These are phyloP conservation scores for Cryptococcus neoformans DNA, from an alignment of 1,284 basidiomycete species.

Conservation along the genomic window DNA sequence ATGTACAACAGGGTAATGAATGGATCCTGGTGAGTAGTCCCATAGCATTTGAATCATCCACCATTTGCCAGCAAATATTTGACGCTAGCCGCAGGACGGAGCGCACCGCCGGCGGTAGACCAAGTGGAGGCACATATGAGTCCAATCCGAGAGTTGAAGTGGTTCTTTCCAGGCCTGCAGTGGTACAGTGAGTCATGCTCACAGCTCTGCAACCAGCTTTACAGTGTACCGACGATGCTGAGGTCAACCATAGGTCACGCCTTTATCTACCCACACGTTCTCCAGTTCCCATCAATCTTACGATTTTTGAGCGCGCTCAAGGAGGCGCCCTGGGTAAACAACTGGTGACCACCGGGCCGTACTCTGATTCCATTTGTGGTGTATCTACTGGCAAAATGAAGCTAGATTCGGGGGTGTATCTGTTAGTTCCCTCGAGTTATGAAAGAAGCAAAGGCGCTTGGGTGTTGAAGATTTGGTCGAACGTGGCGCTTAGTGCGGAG, in stretches of 20 bases:
- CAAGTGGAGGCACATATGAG: constrained; percentile 60
- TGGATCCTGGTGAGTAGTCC: constrained; percentile 63
- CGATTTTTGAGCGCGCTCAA: constrained; percentile 37
- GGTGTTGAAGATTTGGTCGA: constrained; percentile 18
- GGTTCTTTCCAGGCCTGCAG: constrained; percentile 55
- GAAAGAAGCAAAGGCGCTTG: constrained; percentile 43
- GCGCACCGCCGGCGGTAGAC: constrained; percentile 62
- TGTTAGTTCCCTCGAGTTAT: constrained; percentile 70
- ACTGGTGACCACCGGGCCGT: constrained; percentile 69
- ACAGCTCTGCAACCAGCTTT: background rate
- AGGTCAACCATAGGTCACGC: constrained; percentile 11
- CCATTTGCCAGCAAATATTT: background rate
- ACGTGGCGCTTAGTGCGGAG: constrained; percentile 14
- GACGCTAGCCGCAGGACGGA: constrained; percentile 51
- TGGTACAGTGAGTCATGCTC: constrained; percentile 58
- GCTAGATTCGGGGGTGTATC: constrained; percentile 63
- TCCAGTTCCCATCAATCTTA: constrained; percentile 44
- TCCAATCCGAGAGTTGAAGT: constrained; percentile 69
- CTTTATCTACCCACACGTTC: constrained; percentile 16
- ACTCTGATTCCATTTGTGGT: constrained; percentile 66
- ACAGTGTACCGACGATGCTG: background rate
- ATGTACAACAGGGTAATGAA: constrained; percentile 71
- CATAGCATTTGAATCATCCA: background rate
- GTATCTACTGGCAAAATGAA: constrained; percentile 60
- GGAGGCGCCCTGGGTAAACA: constrained; percentile 50